Evolutionary conservation across 352 stramenopile species (phyloP).

Genomic region (Pythium rhizo-oryzae): DNA sequence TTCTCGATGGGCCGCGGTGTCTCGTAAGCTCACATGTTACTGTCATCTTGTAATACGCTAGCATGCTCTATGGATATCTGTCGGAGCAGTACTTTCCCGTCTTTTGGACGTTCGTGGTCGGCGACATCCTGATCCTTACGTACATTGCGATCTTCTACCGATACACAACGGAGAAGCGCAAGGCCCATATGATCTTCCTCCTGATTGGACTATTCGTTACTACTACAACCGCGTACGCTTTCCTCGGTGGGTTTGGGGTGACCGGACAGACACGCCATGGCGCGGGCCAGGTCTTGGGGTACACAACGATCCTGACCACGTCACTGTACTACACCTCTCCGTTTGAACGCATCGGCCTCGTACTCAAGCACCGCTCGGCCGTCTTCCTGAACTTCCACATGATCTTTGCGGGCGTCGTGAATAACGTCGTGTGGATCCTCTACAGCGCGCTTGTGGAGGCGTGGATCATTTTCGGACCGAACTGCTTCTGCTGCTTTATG

Average conservation of each 20-base stretch:
- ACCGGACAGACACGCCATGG: slow-evolving; percentile 33
- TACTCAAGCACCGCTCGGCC: slow-evolving; percentile 50
- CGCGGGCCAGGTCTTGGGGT: slow-evolving; percentile 38
- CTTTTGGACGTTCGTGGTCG: slow-evolving; percentile 46
- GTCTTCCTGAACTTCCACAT: slow-evolving; percentile 60
- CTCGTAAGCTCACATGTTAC: slow-evolving; percentile 15
- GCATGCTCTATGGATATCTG: slow-evolving; percentile 49
- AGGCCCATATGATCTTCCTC: slow-evolving; percentile 38
- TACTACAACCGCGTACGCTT: slow-evolving; percentile 38
- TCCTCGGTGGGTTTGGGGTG: slow-evolving; percentile 38
- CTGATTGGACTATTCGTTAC: slow-evolving; percentile 23
- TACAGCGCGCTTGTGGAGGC: slow-evolving; percentile 44
- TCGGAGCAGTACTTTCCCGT: slow-evolving; percentile 40
- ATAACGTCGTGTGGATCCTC: slow-evolving; percentile 57
- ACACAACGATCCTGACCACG: slow-evolving; percentile 42
- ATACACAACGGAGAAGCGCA: slow-evolving; percentile 41
- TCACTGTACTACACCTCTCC: slow-evolving; percentile 55
- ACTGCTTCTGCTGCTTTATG: slow-evolving; percentile 39
- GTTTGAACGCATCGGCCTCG: slow-evolving; percentile 49
- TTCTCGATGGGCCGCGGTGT: background rate
- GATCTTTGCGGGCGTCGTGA: slow-evolving; percentile 49
- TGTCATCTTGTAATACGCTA: background rate
- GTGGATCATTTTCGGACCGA: slow-evolving; percentile 64
- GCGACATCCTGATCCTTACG: slow-evolving; percentile 33
- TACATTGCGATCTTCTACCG: slow-evolving; percentile 56